phyloP scores from a whole-genome alignment of 129 eudicot genomes.

The Lactuca saligna region DNA sequence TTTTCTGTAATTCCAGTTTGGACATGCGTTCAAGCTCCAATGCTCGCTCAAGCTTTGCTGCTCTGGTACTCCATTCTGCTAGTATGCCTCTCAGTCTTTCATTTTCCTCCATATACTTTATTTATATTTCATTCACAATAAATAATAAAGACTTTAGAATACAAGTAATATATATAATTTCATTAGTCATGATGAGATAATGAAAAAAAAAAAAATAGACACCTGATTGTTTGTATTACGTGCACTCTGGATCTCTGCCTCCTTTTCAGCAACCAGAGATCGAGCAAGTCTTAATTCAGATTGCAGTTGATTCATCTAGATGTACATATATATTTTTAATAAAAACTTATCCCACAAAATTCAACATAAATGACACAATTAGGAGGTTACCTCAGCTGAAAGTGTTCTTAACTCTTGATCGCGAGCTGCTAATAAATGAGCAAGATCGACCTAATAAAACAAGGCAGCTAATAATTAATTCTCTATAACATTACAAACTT shows the following conservation, averaged over 20 bases:
- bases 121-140: constrained; percentile 39
- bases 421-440: constrained; percentile 94
- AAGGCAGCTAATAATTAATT: not conserved
- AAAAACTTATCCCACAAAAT: constrained; percentile 8
- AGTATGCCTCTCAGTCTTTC: constrained; percentile 90
- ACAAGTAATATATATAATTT: not conserved
- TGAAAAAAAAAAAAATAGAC: not conserved
- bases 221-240: constrained; percentile 86
- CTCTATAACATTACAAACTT: not conserved
- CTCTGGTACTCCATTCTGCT: constrained; percentile 97
- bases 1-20: constrained; percentile 79
- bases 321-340: not conserved
- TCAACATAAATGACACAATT: not conserved
- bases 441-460: constrained; percentile 84
- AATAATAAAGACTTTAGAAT: constrained; percentile 7
- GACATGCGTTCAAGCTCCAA: constrained; percentile 75
- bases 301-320: constrained; percentile 91
- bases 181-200: too few relatives aligned
- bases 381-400: constrained; percentile 86
- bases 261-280: constrained; percentile 89
- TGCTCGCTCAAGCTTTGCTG: constrained; percentile 98
- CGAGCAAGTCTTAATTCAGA: constrained; percentile 93
- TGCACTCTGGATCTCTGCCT: constrained; percentile 70
- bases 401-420: constrained; percentile 97
- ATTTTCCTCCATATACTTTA: constrained; percentile 95